Evolutionary conservation across 768 basidiomycete genomes (phyloP), one percentile per base, ranked within the genome.

Genomic region (Russula sp.): DNA sequence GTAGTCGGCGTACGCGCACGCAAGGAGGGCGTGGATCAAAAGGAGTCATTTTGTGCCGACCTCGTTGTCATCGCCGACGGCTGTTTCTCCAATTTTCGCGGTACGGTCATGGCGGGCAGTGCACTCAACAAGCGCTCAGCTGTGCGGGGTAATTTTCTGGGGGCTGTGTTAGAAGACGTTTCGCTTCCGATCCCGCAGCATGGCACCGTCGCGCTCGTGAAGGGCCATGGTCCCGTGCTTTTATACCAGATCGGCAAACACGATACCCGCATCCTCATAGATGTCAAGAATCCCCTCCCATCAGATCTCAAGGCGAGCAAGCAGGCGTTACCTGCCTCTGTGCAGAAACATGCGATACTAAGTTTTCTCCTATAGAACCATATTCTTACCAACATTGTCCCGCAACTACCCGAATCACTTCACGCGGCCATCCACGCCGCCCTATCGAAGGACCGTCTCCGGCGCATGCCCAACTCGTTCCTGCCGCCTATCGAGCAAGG

Each of bases 381-480:
- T 73, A 90, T 98, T 63, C 77, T 88, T 6, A 73, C 77, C 5
- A 81, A 89, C 52, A 82, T 97, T 69, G 76, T 90, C 36, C 94
- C 94, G 3, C 84, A 90, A 72, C 86, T 98, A 32, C 97, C 97
- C 1, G 66, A 83, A 0, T 75, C 84, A 5, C 79, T 97, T 9
- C 90, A 89, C 34, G 70, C 78, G 5, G 77, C 92, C 36, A 80
- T 95, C 54, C 78, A 79, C 52, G 77, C 73, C 32, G 90, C 93
- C 0, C 78, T 97, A n/a, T 80, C 86, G n/a, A 85, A 80, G 34
- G 86, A 92, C 72, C 86, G 92, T 24, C 79, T 97, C 20, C 83
- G 93, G 16, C 86, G 87, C 22, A 98, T 98, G 95, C 95, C 97
- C 36, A 98, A 98, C 74, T 90, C 92, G 0, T 97, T 91, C 79